These are phyloP conservation scores for Candida ficus DNA, from an alignment of 805 yeast species.

Conservation along the genomic window DNA sequence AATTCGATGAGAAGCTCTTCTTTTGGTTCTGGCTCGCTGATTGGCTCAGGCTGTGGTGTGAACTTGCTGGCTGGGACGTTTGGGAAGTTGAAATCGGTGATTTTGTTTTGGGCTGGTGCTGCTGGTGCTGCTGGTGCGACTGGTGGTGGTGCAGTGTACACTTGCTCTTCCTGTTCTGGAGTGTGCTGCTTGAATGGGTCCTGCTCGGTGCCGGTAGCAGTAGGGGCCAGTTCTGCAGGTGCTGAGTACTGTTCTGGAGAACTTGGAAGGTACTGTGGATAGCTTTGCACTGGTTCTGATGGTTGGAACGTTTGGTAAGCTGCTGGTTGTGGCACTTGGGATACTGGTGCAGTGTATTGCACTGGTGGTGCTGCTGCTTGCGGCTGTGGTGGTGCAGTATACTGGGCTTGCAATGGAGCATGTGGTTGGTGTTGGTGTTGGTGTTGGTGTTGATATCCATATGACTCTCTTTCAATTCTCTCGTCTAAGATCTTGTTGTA, in stretches of 20 bases:
- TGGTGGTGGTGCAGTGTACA: slow-evolving; percentile 4
- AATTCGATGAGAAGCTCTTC: slow-evolving; percentile 23
- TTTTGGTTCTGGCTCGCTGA: slow-evolving; percentile 8
- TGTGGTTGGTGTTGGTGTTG: not conserved
- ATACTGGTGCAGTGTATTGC: not conserved
- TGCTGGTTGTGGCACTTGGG: slow-evolving; percentile 6
- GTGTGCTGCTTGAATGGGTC: slow-evolving; percentile 18
- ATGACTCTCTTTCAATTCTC: slow-evolving; percentile 35
- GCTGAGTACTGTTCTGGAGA: slow-evolving; percentile 3
- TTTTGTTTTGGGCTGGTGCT: slow-evolving; percentile 9
- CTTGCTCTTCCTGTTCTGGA: not conserved
- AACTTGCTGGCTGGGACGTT: slow-evolving; percentile 32
- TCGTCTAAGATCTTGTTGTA: slow-evolving; percentile 72
- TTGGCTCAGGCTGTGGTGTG: slow-evolving; percentile 1
- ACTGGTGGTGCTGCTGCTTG: slow-evolving; percentile 6
- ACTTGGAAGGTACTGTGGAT: slow-evolving; percentile 7
- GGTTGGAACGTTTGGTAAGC: slow-evolving; percentile 6
- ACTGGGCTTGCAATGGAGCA: slow-evolving; percentile 5
- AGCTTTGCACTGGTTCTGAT: slow-evolving; percentile 5
- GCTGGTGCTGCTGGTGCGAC: slow-evolving; percentile 8
- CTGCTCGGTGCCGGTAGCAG: slow-evolving; percentile 12
- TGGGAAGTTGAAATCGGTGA: slow-evolving; percentile 36
- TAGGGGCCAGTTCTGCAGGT: not conserved
- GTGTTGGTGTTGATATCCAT: slow-evolving; percentile 6
- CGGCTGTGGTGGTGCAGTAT: not conserved